Evolutionary conservation across 2,329 filamentous ascomycete genomes (phyloP), one percentile per base, ranked within the genome.

Genomic region (Clathrospora elynae): DNA sequence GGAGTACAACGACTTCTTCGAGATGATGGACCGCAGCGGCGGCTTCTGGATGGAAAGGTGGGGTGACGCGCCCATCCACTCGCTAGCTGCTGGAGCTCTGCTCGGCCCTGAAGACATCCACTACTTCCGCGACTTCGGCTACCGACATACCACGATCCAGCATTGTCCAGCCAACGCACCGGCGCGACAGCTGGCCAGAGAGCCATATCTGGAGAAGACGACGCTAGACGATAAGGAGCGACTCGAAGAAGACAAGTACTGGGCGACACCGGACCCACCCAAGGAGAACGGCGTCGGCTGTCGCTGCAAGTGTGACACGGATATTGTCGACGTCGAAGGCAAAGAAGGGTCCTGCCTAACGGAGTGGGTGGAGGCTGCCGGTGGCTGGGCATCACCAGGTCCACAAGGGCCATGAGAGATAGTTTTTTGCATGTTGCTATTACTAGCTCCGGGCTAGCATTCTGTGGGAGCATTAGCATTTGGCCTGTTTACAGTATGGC

Each of bases 31-130:
- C 69, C 85, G 86, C 51, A 96, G 91, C 68, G 93, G 93, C 55
- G 93, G 93, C 33, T 99, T 99, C 75, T 99, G 93, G 93, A 96
- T 95, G 85, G 93, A 99, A 76, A 80, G 93, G 71, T 99, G 93
- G 93, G 93, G 93, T 73, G 93, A 99, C 73, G 93, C 93, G 44
- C 93, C 93, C 10, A 96, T 99, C 60, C 93, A 99, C 75, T 99
- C 93, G 24, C 86, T 99, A 36, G 93, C 93, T 18, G 92, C 93
- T 17, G 93, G 93, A 57, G 88, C 87, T 22, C 84, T 99, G 11
- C 80, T 99, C 20, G 80, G 83, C 2, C 84, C 88, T 32, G 78
- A 79, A 40, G 90, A 99, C 64, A 89, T 99, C 48, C 93, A 99
- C 73, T 99, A 99, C 75, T 99, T 99, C 85, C 90, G 93, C 60